These are phyloP conservation scores for Filosporella fistucella DNA, from an alignment of 495 filamentous ascomycete genomes.

Conservation along the genomic window DNA sequence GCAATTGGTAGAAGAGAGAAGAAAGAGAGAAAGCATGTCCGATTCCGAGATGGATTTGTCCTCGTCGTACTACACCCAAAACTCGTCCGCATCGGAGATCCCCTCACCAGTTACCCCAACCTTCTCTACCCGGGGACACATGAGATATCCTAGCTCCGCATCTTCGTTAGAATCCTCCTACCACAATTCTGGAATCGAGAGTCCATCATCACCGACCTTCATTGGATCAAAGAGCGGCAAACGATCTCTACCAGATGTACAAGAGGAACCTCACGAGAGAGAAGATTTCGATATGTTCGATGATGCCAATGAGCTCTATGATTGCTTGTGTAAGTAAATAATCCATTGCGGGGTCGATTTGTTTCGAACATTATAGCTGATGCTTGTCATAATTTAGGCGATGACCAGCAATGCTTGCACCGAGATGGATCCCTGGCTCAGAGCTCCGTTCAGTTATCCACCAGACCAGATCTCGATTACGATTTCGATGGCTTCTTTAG, in stretches of 20 bases:
- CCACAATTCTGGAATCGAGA: constrained; percentile 32
- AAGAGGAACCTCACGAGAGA: constrained; percentile 48
- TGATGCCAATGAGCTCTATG: constrained; percentile 35
- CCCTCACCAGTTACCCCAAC: constrained; percentile 58
- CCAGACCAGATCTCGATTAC: constrained; percentile 41
- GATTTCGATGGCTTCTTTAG: constrained; percentile 56
- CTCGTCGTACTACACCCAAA: constrained; percentile 19
- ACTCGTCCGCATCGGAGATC: constrained; percentile 53
- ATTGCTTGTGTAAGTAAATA: constrained; percentile 46
- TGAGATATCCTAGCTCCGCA: constrained; percentile 48
- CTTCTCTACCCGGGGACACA: constrained; percentile 49
- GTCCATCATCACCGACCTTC: constrained; percentile 38
- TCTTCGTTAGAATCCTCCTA: constrained; percentile 43
- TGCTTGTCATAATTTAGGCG: constrained; percentile 18
- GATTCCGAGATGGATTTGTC: constrained; percentile 22
- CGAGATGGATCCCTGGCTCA: constrained; percentile 19
- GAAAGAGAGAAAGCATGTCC: constrained; percentile 33
- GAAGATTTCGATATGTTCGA: constrained; percentile 48
- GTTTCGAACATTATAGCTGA: constrained; percentile 17
- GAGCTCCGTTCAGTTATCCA: constrained; percentile 21
- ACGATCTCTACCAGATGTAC: constrained; percentile 46
- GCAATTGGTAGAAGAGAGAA: constrained; percentile 45
- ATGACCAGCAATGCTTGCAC: constrained; percentile 24
- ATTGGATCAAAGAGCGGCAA: constrained; percentile 37
- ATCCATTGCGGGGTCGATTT: constrained; percentile 5